phyloP scores from a whole-genome alignment of 805 yeast species.

The Yueomyces sp. region DNA sequence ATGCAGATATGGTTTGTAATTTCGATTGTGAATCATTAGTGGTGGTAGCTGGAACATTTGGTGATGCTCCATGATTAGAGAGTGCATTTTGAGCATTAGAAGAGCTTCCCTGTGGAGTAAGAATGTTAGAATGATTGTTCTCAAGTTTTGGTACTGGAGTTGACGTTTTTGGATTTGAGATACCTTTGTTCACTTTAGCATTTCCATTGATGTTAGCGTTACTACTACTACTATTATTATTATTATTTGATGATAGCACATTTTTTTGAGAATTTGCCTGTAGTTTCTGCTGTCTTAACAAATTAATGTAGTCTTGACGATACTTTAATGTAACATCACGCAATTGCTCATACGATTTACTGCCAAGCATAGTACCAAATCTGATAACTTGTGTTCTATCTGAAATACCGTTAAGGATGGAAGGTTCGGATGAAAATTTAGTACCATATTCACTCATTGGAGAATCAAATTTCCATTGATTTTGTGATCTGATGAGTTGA shows the following conservation, averaged over 20 bases:
- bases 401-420: conserved; percentile 67
- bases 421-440: conserved; percentile 66
- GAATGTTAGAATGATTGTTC: background rate
- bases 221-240: background rate
- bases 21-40: background rate
- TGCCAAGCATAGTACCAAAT: conserved; percentile 80
- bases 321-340: conserved; percentile 57
- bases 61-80: background rate
- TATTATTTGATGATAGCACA: conserved; percentile 4
- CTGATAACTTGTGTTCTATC: conserved; percentile 81
- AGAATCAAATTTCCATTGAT: conserved; percentile 55
- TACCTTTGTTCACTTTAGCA: background rate
- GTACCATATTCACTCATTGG: conserved; percentile 33
- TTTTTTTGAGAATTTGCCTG: conserved; percentile 12
- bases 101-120: background rate
- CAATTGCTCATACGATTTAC: conserved; percentile 72
- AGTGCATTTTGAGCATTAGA: background rate
- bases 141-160: background rate
- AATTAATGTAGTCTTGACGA: conserved; percentile 41
- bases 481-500: conserved; percentile 34
- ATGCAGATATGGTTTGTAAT: background rate
- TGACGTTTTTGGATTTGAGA: background rate
- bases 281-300: conserved; percentile 23
- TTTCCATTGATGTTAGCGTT: background rate
- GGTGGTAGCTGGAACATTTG: background rate